phyloP scores from a whole-genome alignment of 2,329 filamentous ascomycete genomes.

The Septoria petroselini region DNA sequence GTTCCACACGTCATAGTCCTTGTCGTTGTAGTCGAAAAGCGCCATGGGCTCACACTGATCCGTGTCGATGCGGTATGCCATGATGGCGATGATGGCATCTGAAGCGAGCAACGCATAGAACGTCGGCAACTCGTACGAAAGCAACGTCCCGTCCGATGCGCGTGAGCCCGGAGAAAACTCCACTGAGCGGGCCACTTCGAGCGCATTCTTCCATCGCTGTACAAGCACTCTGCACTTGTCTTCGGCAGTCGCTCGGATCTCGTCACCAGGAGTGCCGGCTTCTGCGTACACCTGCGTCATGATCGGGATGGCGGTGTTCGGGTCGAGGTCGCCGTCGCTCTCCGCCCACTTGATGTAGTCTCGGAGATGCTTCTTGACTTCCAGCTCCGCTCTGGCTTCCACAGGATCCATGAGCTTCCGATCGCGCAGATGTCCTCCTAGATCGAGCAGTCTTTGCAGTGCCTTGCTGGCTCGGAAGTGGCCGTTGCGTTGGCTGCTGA shows the following conservation, averaged over 20 bases:
- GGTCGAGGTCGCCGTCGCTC: slow-evolving; percentile 46
- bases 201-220: slow-evolving; percentile 42
- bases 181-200: slow-evolving; percentile 33
- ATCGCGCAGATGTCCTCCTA: slow-evolving; percentile 54
- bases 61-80: slow-evolving; percentile 49
- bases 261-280: slow-evolving; percentile 40
- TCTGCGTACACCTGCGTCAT: slow-evolving; percentile 47
- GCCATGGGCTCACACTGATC: slow-evolving; percentile 41
- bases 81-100: slow-evolving; percentile 52
- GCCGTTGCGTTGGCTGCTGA: slow-evolving; percentile 43
- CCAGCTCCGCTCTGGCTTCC: slow-evolving; percentile 11
- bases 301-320: slow-evolving; percentile 39
- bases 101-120: slow-evolving; percentile 56
- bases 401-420: slow-evolving; percentile 41
- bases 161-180: slow-evolving; percentile 27
- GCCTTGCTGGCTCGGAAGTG: slow-evolving; percentile 54
- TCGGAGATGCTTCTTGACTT: slow-evolving; percentile 29
- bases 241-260: slow-evolving; percentile 45
- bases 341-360: slow-evolving; percentile 56
- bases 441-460: slow-evolving; percentile 49
- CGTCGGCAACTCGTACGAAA: slow-evolving; percentile 44
- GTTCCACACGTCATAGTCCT: slow-evolving; percentile 60
- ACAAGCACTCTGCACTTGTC: slow-evolving; percentile 46
- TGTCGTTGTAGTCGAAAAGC: slow-evolving; percentile 53
- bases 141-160: slow-evolving; percentile 20